A percentile compares a stretch with the other conserved stretches of the same genome.
Evolutionary conservation across 2,329 filamentous ascomycete genomes (phyloP).

Genomic region (Phyllosticta citribraziliensis): DNA sequence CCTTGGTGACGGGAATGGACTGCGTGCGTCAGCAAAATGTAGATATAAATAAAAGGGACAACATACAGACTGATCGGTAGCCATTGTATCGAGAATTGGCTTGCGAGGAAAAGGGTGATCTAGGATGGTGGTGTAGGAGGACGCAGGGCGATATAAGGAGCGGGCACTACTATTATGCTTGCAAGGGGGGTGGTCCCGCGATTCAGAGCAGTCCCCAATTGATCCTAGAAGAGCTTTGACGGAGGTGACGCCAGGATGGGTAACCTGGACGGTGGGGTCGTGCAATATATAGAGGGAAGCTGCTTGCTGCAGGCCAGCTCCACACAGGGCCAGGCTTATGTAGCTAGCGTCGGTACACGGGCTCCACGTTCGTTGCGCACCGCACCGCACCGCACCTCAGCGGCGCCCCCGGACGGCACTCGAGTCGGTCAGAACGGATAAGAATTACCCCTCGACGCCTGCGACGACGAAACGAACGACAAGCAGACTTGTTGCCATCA

Average conservation of each 20-base stretch:
- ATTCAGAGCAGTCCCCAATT: constrained; percentile 2
- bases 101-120: neutral
- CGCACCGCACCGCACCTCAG: neutral
- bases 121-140: neutral
- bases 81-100: constrained; percentile 21
- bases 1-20: constrained; percentile 3
- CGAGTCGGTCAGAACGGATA: neutral
- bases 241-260: constrained; percentile 7
- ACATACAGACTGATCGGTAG: constrained; percentile 30
- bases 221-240: neutral
- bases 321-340: neutral
- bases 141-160: neutral
- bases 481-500: no score
- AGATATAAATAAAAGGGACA: neutral
- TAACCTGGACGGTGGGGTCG: constrained; percentile 1
- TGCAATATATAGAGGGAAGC: constrained; percentile 6
- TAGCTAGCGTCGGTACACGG: neutral
- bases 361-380: neutral
- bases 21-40: neutral
- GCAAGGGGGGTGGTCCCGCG: neutral
- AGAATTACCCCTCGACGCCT: no score
- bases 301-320: neutral
- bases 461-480: no score
- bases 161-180: constrained; percentile 1
- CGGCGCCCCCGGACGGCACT: neutral